phyloP scores from a whole-genome alignment of 2,329 filamentous ascomycete genomes.

The Cercospora brassicicola region DNA sequence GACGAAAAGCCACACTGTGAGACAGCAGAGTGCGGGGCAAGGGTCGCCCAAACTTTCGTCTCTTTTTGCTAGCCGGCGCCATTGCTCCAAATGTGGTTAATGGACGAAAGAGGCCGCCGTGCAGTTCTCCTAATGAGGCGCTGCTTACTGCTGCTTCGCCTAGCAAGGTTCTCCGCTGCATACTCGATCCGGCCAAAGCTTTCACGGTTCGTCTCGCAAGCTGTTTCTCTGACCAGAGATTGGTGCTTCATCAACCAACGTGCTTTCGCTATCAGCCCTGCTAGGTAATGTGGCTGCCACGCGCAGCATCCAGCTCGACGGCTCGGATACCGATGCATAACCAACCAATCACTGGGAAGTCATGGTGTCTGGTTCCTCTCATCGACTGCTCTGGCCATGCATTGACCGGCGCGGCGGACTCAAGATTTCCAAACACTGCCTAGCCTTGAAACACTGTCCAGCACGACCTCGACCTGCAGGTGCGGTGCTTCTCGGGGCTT shows the following conservation, averaged over 20 bases:
- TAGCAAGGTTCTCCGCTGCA: constrained; percentile 12
- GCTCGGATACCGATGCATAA: constrained; percentile 11
- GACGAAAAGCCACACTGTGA: not conserved
- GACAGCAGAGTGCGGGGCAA: constrained; percentile 1
- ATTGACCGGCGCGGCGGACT: not conserved
- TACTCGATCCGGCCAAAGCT: constrained; percentile 5
- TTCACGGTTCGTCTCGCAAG: constrained; percentile 17
- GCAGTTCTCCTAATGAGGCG: not conserved
- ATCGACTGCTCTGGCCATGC: constrained; percentile 19
- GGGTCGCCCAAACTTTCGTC: not conserved
- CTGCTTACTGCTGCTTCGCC: constrained; percentile 1
- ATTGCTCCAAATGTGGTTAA: constrained; percentile 4
- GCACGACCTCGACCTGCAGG: not conserved
- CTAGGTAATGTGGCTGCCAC: constrained; percentile 11
- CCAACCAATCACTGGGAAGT: constrained; percentile 10
- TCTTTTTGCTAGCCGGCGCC: not conserved
- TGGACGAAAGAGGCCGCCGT: constrained; percentile 5
- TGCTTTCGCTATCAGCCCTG: constrained; percentile 12
- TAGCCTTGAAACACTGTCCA: not conserved
- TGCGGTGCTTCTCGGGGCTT: constrained; percentile 17
- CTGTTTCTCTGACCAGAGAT: not conserved
- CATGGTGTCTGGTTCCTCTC: not conserved
- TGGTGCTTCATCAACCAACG: constrained; percentile 3
- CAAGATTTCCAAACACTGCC: not conserved
- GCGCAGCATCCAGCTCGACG: not conserved